Evolutionary conservation across 768 basidiomycete species (phyloP).

Genomic region (Tulasnella calospora): DNA sequence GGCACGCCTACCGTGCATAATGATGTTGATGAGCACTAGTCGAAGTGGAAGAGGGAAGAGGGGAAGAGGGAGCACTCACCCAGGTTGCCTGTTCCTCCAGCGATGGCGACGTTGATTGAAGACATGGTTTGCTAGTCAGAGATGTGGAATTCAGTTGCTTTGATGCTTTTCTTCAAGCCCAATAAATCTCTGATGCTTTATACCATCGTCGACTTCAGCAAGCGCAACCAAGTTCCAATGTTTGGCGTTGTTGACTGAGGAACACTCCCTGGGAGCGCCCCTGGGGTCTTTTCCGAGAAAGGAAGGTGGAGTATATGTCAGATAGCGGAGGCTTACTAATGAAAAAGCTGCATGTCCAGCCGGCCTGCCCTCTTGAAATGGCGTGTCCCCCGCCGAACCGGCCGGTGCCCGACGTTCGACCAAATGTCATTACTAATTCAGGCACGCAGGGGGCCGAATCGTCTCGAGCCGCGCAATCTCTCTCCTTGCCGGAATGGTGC

Average conservation of each 20-base stretch:
- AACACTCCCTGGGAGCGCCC: neutral
- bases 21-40: neutral
- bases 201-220: neutral
- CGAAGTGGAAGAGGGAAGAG: neutral
- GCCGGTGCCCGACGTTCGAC: neutral
- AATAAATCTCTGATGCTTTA: neutral
- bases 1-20: neutral
- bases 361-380: neutral
- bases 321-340: neutral
- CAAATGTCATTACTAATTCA: no score
- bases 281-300: neutral
- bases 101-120: conserved; percentile 10
- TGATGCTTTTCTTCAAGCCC: neutral
- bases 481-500: no score
- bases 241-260: neutral
- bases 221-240: neutral
- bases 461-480: no score
- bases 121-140: neutral
- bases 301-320: neutral
- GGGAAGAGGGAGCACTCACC: neutral
- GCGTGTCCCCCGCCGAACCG: neutral
- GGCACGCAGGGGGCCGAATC: no score
- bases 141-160: neutral
- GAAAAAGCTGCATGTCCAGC: neutral
- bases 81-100: conserved; percentile 8